Base-by-base conservation (phyloP, 2,329 filamentous ascomycete species). In the Exserohilum turcica region DNA sequence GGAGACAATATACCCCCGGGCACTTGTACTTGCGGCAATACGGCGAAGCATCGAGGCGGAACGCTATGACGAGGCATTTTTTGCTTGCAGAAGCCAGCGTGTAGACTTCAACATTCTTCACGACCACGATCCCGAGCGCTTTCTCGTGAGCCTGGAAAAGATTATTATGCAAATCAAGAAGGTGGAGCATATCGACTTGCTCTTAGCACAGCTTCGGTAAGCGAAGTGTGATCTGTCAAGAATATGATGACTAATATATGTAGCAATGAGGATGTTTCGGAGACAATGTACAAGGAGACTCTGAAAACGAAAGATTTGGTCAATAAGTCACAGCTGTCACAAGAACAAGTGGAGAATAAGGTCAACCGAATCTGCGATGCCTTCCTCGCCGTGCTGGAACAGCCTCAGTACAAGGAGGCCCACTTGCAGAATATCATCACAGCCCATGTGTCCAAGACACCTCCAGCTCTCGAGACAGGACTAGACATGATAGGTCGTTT, bases 71-170 rank as follows among this genome's bases (percentile, higher is more conserved):
- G 85, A 84, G 45, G 94, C 94, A 0, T 99, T 97, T 71, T 79
- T 89, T 18, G 88, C 91, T 57, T 97, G 94, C 71, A 86, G 94
- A 44, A 93, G 87, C 18, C 95, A 99, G 72, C 86, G 95, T 63
- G 94, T 99, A 0, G 94, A 99, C 68, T 92, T 97, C 89, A 99
- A 99, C 68, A 93, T 99, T 56, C 79, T 99, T 2, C 93, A 96
- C 68, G 94, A 99, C 68, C 91, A 97, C 75, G 86, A 86, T n/a
- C 91, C 93, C 0, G 82, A 86, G 32, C 90, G 95, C 62, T 97
- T 99, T 70, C 82, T 97, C 71, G 78, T 82, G 3, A 90, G 87
- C 60, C 84, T 96, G 9, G 80, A 82, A 0, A 74, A 90, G 0
- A 96, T 99, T 67, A 80, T 97, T 28, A 86, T 91, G 15, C 92